A percentile compares a stretch with the other conserved stretches of the same genome.
Conservation (phyloP, 1,284 basidiomycete genomes). For the Tilletia caries region DNA sequence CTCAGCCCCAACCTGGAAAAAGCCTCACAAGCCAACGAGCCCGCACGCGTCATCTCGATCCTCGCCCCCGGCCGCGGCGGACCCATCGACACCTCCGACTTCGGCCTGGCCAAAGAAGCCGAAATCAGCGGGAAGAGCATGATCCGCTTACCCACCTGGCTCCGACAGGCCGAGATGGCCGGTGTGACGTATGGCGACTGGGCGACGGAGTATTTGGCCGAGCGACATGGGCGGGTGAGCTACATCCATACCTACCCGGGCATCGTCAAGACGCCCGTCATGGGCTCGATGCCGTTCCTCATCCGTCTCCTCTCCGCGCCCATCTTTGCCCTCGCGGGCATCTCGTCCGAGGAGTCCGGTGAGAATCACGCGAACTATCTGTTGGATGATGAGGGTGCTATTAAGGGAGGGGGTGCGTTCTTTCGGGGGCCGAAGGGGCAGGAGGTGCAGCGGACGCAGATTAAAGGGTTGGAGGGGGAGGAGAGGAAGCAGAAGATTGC, state of each 20-base stretch:
- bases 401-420: background rate
- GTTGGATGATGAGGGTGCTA: background rate
- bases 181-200: slow-evolving; percentile 3
- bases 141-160: background rate
- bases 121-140: background rate
- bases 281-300: background rate
- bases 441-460: background rate
- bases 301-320: background rate
- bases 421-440: background rate
- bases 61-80: slow-evolving; percentile 6
- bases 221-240: background rate
- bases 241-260: slow-evolving; percentile 1
- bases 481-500: background rate
- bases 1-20: background rate
- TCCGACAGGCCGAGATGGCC: slow-evolving; percentile 11
- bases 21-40: background rate
- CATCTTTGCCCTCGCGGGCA: background rate
- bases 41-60: background rate
- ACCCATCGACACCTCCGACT: slow-evolving; percentile 10
- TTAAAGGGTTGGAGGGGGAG: slow-evolving; percentile 2
- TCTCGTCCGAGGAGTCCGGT: slow-evolving; percentile 1
- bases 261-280: background rate
- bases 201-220: background rate
- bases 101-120: slow-evolving; percentile 9
- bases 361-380: slow-evolving; percentile 1